Evolutionary conservation across 176 grass and related monocot genomes (phyloP).

Genomic region (Oryza longistaminata): DNA sequence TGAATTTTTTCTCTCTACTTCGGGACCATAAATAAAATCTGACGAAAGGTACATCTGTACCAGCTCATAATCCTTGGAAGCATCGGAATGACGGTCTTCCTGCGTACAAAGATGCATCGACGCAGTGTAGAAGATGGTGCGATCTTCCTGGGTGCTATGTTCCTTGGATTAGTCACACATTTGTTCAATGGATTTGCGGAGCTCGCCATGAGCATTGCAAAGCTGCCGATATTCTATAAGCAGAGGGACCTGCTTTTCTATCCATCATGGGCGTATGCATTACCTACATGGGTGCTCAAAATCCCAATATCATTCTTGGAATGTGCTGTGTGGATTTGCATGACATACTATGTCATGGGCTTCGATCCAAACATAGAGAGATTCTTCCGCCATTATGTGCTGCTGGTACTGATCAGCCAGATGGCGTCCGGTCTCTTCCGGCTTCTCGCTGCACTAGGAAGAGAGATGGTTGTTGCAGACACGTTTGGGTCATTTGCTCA

Average conservation of each 20-base stretch:
- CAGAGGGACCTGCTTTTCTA: conserved; percentile 93
- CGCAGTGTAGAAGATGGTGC: conserved; percentile 59
- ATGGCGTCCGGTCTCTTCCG: conserved; percentile 92
- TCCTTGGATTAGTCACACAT: conserved; percentile 94
- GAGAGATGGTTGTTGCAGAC: conserved; percentile 96
- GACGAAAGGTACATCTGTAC: conserved; percentile 7
- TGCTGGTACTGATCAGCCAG: conserved; percentile 90
- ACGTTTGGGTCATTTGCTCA: conserved; percentile 94
- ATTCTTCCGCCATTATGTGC: conserved; percentile 88
- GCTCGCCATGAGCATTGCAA: conserved; percentile 87
- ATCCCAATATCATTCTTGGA: conserved; percentile 91
- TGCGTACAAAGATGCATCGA: conserved; percentile 75
- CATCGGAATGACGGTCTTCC: conserved; percentile 92
- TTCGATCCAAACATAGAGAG: conserved; percentile 85
- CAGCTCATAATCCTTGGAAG: conserved; percentile 94
- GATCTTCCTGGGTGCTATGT: conserved; percentile 86
- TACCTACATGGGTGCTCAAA: conserved; percentile 92
- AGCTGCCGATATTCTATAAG: conserved; percentile 93
- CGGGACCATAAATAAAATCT: background rate
- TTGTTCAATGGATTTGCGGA: conserved; percentile 91
- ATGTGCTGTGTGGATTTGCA: conserved; percentile 77
- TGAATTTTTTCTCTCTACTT: background rate
- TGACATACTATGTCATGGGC: conserved; percentile 95
- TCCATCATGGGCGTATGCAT: conserved; percentile 86
- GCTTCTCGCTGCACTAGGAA: conserved; percentile 83